A percentile compares a stretch with the other conserved stretches of the same genome.
phyloP scores from a whole-genome alignment of 2,329 filamentous ascomycete genomes.

The Aspergillus calidoustus region DNA sequence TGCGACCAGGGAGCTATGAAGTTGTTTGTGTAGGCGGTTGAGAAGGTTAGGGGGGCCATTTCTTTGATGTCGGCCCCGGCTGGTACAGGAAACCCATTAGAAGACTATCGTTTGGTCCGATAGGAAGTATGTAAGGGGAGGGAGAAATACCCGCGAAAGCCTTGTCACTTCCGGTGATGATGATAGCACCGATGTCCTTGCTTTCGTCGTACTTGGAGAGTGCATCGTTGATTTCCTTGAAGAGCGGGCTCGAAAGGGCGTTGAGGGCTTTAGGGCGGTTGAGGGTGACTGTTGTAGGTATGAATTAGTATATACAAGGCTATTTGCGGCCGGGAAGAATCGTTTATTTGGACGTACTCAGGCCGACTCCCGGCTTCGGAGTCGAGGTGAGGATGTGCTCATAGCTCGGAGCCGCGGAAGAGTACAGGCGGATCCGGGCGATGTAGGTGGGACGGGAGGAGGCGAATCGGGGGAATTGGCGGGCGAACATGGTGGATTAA shows the following conservation, averaged over 20 bases:
- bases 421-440: conserved; percentile 43
- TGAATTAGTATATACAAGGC: neutral
- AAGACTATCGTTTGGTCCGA: neutral
- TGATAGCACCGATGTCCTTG: conserved; percentile 71
- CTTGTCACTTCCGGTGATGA: conserved; percentile 86
- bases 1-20: conserved; percentile 97
- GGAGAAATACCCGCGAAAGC: conserved; percentile 71
- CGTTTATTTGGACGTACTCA: conserved; percentile 63
- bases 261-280: conserved; percentile 96
- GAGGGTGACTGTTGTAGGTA: conserved; percentile 71
- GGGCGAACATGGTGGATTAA: conserved; percentile 40
- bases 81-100: conserved; percentile 23
- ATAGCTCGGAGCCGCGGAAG: conserved; percentile 60
- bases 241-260: conserved; percentile 87
- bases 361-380: conserved; percentile 85
- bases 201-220: conserved; percentile 72
- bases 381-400: conserved; percentile 81
- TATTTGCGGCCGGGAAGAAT: neutral
- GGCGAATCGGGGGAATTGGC: conserved; percentile 63
- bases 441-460: conserved; percentile 57
- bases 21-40: conserved; percentile 81
- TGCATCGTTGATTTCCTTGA: conserved; percentile 83
- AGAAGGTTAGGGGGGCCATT: conserved; percentile 92
- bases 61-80: conserved; percentile 99
- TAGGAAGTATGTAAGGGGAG: too few species aligned